Percentiles rank a stretch among this genome's conserved stretches.
These are phyloP conservation scores for Fistulinella prunicolor DNA, from an alignment of 768 basidiomycete genomes.

Conservation along the genomic window DNA sequence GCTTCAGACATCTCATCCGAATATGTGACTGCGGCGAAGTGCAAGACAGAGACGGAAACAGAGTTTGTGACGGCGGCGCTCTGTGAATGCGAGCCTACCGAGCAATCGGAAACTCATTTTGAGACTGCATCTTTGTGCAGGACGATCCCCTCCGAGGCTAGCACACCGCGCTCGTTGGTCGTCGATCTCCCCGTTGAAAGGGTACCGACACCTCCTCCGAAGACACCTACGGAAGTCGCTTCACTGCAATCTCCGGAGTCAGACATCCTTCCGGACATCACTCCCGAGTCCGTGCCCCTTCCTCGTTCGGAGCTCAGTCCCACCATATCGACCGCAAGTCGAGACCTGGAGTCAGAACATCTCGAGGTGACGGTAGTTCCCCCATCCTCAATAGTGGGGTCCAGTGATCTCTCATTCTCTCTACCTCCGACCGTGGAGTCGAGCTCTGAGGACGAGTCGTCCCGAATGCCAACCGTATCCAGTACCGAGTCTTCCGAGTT, in stretches of 20 bases:
- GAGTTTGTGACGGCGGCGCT: conserved; percentile 48
- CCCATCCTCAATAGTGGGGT: conserved; percentile 18
- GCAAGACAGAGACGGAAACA: conserved; percentile 35
- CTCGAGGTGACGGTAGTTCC: conserved; percentile 7
- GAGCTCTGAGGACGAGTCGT: conserved; percentile 30
- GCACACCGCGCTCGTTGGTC: conserved; percentile 36
- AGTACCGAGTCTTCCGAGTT: conserved; percentile 42
- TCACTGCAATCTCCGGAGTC: conserved; percentile 29
- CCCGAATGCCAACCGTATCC: conserved; percentile 37
- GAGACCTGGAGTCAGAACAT: conserved; percentile 22
- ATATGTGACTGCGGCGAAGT: conserved; percentile 51
- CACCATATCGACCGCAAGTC: conserved; percentile 18
- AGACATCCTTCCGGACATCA: conserved; percentile 14
- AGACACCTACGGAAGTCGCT: conserved; percentile 25
- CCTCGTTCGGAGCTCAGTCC: conserved; percentile 37
- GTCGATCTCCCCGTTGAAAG: conserved; percentile 28
- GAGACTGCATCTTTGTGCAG: conserved; percentile 45
- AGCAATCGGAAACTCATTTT: conserved; percentile 46
- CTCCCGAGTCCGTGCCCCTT: conserved; percentile 36
- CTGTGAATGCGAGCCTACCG: conserved; percentile 31
- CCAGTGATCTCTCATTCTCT: conserved; percentile 23
- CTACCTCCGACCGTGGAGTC: conserved; percentile 32
- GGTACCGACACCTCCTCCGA: conserved; percentile 25
- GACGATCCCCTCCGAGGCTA: conserved; percentile 36
- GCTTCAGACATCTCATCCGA: conserved; percentile 40